Evolutionary conservation across 108 stramenopile genomes (phyloP).

Genomic region (Conticribra guillardii): DNA sequence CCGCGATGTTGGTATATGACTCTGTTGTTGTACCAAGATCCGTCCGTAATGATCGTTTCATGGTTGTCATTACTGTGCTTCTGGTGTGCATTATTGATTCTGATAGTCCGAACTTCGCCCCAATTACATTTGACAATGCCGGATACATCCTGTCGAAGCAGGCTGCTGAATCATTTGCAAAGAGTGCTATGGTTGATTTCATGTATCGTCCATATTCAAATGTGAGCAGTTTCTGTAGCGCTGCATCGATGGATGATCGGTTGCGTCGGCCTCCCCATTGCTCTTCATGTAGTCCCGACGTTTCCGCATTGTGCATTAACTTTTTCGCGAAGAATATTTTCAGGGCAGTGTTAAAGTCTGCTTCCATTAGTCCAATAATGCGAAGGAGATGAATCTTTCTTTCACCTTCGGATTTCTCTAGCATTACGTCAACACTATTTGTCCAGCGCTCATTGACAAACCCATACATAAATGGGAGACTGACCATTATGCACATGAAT

Average conservation of each 20-base stretch:
- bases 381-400: slow-evolving; percentile 16
- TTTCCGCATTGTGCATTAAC: slow-evolving; percentile 10
- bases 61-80: neutral
- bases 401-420: slow-evolving; percentile 31
- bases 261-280: too few relatives aligned
- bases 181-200: neutral
- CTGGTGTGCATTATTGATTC: neutral
- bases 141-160: slow-evolving; percentile 28
- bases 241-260: slow-evolving; percentile 17
- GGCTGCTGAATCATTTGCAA: slow-evolving; percentile 10
- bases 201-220: slow-evolving; percentile 18
- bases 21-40: neutral
- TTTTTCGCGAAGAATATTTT: too few relatives aligned
- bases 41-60: slow-evolving; percentile 11
- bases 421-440: too few relatives aligned
- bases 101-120: neutral
- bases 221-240: slow-evolving; percentile 14
- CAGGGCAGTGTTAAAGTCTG: too few relatives aligned
- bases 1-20: neutral
- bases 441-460: too few relatives aligned
- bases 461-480: too few relatives aligned
- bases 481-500: too few relatives aligned
- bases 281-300: neutral
- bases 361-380: slow-evolving; percentile 16
- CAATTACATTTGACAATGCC: neutral